Conservation (phyloP, 495 filamentous ascomycete genomes). For the Lasiosphaeriaceae sp. region DNA sequence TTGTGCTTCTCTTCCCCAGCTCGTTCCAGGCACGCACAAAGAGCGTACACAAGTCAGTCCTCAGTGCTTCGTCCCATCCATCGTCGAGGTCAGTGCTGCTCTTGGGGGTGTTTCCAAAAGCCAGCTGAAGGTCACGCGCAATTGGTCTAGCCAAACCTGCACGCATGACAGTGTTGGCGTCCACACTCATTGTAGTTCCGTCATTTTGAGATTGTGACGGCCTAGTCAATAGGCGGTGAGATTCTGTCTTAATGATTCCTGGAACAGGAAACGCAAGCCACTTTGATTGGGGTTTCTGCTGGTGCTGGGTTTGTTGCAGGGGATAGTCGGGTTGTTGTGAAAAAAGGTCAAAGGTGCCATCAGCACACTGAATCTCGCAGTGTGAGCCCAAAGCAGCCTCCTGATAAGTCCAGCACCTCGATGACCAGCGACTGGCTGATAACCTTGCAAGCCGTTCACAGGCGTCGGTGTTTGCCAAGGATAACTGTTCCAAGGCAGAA, state of each 20-base stretch:
- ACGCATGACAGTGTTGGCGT: constrained; percentile 5
- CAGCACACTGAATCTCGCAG: constrained; percentile 21
- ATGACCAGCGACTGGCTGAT: constrained; percentile 18
- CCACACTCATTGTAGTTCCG: constrained; percentile 1
- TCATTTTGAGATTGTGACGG: constrained; percentile 1
- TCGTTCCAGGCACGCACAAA: constrained; percentile 23
- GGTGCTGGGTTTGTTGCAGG: neutral
- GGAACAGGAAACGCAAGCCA: constrained; percentile 3
- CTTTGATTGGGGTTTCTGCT: constrained; percentile 1
- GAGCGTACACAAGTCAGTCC: constrained; percentile 18
- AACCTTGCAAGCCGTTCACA: constrained; percentile 19
- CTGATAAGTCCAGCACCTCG: constrained; percentile 19
- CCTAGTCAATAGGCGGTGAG: neutral
- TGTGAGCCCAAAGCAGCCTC: constrained; percentile 14
- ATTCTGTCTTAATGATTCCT: neutral
- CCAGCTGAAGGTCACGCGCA: constrained; percentile 11
- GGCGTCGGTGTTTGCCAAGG: constrained; percentile 10
- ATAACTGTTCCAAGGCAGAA: constrained; percentile 12
- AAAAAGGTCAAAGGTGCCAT: constrained; percentile 19
- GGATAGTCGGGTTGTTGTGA: constrained; percentile 2
- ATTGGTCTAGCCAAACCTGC: constrained; percentile 11
- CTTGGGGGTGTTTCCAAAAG: constrained; percentile 13
- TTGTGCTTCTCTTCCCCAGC: constrained; percentile 18
- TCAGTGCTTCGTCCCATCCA: neutral
- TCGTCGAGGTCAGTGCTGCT: neutral